Evolutionary conservation across 148 eudicot genomes (phyloP).

Genomic region (Nepenthes mirabilis): DNA sequence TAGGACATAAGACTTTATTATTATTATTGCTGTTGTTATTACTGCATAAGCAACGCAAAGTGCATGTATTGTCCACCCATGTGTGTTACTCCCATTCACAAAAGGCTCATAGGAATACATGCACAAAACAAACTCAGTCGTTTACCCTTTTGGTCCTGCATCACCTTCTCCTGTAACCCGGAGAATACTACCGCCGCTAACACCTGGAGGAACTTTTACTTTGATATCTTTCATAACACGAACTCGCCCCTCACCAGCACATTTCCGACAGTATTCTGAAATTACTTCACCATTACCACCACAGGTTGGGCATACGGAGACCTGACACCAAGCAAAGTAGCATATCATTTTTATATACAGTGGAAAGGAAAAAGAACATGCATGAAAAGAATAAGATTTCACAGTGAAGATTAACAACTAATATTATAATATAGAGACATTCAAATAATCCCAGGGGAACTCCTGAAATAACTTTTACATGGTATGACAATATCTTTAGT

Average conservation of each 20-base stretch:
- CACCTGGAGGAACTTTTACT: constrained; percentile 98
- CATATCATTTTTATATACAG: not conserved
- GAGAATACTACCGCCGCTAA: constrained; percentile 85
- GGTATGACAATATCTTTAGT: no score
- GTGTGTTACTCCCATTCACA: no score
- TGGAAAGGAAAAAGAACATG: not conserved
- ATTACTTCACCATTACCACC: constrained; percentile 94
- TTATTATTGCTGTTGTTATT: no score
- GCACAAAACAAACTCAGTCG: constrained; percentile 3
- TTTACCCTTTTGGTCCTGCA: constrained; percentile 97
- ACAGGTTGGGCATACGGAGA: constrained; percentile 93
- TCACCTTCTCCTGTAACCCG: constrained; percentile 98
- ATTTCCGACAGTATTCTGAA: constrained; percentile 79
- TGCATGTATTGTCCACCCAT: no score
- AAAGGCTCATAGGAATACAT: no score
- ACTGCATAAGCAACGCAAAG: no score
- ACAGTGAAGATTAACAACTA: no score
- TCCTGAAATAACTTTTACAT: not conserved
- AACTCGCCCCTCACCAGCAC: constrained; percentile 88
- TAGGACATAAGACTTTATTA: no score
- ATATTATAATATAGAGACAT: not conserved
- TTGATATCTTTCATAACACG: constrained; percentile 85
- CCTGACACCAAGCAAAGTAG: constrained; percentile 26
- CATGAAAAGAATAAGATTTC: not conserved
- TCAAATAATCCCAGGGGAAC: not conserved